A percentile compares a stretch with the other conserved stretches of the same genome.
Evolutionary conservation across 495 filamentous ascomycete species (phyloP).

Genomic region (Friedmanniomyces simplex): DNA sequence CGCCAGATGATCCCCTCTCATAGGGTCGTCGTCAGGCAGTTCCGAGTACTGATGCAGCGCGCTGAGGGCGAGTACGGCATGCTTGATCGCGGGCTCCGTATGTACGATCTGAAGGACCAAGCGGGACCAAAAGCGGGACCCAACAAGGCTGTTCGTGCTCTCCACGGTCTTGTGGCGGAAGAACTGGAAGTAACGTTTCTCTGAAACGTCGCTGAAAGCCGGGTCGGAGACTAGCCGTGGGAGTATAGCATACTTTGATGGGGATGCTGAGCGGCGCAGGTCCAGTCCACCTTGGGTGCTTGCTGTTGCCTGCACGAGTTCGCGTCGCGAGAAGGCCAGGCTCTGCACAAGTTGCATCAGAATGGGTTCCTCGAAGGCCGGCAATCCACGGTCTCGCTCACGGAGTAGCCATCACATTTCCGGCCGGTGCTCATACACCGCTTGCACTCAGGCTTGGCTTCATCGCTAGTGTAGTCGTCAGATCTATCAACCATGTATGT

Average conservation of each 20-base stretch:
- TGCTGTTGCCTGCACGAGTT: conserved; percentile 10
- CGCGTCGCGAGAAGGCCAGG: conserved; percentile 9
- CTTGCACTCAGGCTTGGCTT: conserved; percentile 47
- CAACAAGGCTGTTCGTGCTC: conserved; percentile 41
- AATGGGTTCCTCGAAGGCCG: background rate
- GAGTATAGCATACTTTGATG: background rate
- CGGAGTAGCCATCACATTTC: conserved; percentile 37
- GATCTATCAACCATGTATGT: conserved; percentile 34
- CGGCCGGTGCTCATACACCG: conserved; percentile 45
- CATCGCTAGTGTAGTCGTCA: conserved; percentile 59
- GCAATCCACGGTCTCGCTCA: background rate
- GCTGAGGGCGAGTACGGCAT: conserved; percentile 48
- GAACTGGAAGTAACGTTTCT: conserved; percentile 18
- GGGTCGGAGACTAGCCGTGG: conserved; percentile 5
- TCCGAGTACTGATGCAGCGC: conserved; percentile 40
- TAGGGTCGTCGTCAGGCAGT: background rate
- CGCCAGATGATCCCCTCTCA: background rate
- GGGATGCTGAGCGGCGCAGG: background rate
- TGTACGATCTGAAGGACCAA: conserved; percentile 47
- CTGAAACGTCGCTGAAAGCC: conserved; percentile 29
- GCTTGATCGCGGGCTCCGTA: conserved; percentile 47
- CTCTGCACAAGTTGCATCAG: background rate
- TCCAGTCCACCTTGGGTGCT: background rate
- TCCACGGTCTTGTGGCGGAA: conserved; percentile 30
- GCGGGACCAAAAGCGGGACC: conserved; percentile 49